Evolutionary conservation across 768 basidiomycete genomes (phyloP).

Genomic region (Mycena leptocephala): DNA sequence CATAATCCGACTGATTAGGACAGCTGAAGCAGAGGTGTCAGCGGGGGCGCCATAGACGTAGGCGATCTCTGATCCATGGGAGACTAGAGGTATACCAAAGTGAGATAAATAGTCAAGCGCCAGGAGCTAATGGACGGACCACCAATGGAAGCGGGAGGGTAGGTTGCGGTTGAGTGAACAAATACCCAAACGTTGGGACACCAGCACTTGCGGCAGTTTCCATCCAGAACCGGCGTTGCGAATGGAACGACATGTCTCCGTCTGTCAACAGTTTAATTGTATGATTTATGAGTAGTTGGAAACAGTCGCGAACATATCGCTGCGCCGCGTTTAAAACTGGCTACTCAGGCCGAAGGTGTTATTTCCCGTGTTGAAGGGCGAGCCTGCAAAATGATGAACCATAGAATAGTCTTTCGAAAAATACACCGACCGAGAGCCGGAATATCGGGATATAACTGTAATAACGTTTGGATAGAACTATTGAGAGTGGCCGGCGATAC

Average conservation of each 20-base stretch:
- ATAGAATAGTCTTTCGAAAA: background rate
- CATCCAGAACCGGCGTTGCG: background rate
- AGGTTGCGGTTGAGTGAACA: background rate
- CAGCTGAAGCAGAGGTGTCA: constrained; percentile 35
- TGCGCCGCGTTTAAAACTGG: constrained; percentile 54
- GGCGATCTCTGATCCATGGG: constrained; percentile 45
- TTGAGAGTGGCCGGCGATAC: background rate
- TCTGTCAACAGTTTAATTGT: background rate
- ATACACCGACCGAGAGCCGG: background rate
- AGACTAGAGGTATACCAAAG: constrained; percentile 31
- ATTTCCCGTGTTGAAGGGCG: constrained; percentile 58
- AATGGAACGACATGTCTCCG: background rate
- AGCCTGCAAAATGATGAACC: constrained; percentile 21
- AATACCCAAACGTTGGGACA: background rate
- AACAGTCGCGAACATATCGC: background rate
- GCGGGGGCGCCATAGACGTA: constrained; percentile 46
- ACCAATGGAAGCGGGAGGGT: background rate
- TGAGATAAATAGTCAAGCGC: background rate
- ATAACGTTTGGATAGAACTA: background rate
- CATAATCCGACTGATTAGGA: constrained; percentile 51
- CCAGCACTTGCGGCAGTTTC: background rate
- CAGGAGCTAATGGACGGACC: background rate
- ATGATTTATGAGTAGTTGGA: too few species aligned
- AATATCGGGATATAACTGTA: background rate
- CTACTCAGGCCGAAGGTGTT: constrained; percentile 57